These are phyloP conservation scores for Liquidambar formosana DNA, from an alignment of 164 flowering plant species.

Conservation along the genomic window DNA sequence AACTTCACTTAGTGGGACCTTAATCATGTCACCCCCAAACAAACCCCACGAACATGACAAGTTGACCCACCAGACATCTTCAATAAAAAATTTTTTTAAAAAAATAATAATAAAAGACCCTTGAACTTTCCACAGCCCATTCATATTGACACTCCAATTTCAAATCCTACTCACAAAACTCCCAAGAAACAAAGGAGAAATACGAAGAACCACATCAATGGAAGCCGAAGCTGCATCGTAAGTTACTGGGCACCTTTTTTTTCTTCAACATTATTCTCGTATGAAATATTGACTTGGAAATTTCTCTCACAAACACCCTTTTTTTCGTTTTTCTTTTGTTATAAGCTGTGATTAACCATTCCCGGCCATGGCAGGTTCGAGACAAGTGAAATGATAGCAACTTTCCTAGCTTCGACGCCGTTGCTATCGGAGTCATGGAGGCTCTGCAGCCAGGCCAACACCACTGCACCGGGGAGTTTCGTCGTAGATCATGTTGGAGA, in stretches of 20 bases:
- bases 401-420: conserved; percentile 61
- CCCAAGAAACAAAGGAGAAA: not conserved
- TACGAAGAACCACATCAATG: conserved; percentile 9
- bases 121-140: not conserved
- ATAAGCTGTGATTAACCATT: no score
- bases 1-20: no score
- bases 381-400: conserved; percentile 64
- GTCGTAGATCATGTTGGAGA: conserved; percentile 29
- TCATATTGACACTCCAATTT: not conserved
- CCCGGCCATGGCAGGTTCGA: conserved; percentile 82
- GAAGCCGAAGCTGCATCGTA: conserved; percentile 31
- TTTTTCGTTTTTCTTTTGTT: not conserved
- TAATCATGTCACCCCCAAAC: no score
- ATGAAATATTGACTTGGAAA: not conserved
- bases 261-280: no score
- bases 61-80: no score
- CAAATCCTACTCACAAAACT: not conserved
- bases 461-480: conserved; percentile 29
- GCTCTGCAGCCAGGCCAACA: conserved; percentile 50
- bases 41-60: no score
- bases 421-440: conserved; percentile 56
- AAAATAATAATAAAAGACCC: no score
- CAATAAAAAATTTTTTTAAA: no score
- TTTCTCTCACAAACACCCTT: not conserved
- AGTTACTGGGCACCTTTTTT: conserved; percentile 1